These are phyloP conservation scores for Ganoderma lucidum DNA, from an alignment of 1,284 basidiomycete genomes.

Conservation along the genomic window DNA sequence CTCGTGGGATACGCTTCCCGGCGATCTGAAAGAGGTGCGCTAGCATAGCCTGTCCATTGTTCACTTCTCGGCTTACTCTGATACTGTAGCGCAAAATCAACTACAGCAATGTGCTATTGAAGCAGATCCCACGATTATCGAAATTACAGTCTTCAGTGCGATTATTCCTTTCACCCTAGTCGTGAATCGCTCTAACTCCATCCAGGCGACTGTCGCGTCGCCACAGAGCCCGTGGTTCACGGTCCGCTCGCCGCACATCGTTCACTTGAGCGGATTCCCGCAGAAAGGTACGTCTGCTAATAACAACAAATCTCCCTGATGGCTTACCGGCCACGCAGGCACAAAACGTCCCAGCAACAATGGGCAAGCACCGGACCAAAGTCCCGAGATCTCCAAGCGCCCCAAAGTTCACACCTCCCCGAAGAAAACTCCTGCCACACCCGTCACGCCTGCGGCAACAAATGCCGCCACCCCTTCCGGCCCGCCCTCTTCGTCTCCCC, in stretches of 20 bases:
- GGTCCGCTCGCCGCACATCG: conserved; percentile 51
- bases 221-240: conserved; percentile 63
- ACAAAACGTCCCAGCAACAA: conserved; percentile 32
- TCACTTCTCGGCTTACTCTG: background rate
- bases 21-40: conserved; percentile 68
- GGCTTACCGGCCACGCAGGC: conserved; percentile 19
- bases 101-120: conserved; percentile 59
- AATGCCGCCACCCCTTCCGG: conserved; percentile 23
- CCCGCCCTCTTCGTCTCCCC: conserved; percentile 16
- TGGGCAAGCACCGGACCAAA: conserved; percentile 28
- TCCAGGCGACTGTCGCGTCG: conserved; percentile 47
- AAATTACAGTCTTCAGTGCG: conserved; percentile 62
- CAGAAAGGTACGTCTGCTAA: conserved; percentile 44
- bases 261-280: conserved; percentile 60
- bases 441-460: conserved; percentile 23
- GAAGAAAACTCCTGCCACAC: conserved; percentile 23
- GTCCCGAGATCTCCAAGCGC: conserved; percentile 38
- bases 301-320: too few species aligned
- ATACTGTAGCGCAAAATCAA: conserved; percentile 65
- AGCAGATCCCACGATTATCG: conserved; percentile 54
- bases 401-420: conserved; percentile 33
- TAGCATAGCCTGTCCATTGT: conserved; percentile 2
- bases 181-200: conserved; percentile 11
- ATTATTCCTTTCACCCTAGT: conserved; percentile 17
- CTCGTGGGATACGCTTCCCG: conserved; percentile 69